phyloP scores from a whole-genome alignment of 2,329 filamentous ascomycete species.

The Paecilomyces niveus region DNA sequence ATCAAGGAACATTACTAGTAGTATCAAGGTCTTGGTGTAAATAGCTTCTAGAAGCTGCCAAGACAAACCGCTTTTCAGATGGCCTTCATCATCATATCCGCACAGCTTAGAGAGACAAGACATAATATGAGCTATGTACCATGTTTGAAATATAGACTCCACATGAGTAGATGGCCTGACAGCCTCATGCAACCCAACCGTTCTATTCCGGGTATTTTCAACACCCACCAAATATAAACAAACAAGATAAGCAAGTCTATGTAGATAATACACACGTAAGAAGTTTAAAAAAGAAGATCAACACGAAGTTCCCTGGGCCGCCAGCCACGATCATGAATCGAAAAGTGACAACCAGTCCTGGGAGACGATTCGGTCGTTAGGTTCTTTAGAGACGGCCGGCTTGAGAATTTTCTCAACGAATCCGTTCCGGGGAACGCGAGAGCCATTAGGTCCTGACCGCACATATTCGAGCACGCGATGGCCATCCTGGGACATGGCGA shows the following conservation, averaged over 20 bases:
- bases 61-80: too few relatives aligned
- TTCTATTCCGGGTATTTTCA: neutral
- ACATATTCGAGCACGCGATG: slow-evolving; percentile 37
- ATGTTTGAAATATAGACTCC: neutral
- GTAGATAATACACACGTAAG: neutral
- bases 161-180: neutral
- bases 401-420: slow-evolving; percentile 32
- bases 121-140: neutral
- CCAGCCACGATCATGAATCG: neutral
- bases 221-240: neutral
- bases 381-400: slow-evolving; percentile 33
- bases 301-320: neutral
- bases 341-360: slow-evolving; percentile 20
- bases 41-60: neutral
- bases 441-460: slow-evolving; percentile 28
- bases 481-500: slow-evolving; percentile 38
- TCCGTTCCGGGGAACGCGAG: slow-evolving; percentile 33
- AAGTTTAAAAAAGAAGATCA: neutral
- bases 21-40: neutral
- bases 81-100: too few relatives aligned
- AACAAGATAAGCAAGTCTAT: neutral
- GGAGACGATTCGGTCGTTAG: slow-evolving; percentile 22
- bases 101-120: too few relatives aligned
- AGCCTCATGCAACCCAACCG: neutral
- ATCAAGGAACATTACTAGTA: neutral